Evolutionary conservation across 176 grass and related monocot species (phyloP), one percentile per base, ranked within the genome.

Genomic region (Cenchrus americanus): DNA sequence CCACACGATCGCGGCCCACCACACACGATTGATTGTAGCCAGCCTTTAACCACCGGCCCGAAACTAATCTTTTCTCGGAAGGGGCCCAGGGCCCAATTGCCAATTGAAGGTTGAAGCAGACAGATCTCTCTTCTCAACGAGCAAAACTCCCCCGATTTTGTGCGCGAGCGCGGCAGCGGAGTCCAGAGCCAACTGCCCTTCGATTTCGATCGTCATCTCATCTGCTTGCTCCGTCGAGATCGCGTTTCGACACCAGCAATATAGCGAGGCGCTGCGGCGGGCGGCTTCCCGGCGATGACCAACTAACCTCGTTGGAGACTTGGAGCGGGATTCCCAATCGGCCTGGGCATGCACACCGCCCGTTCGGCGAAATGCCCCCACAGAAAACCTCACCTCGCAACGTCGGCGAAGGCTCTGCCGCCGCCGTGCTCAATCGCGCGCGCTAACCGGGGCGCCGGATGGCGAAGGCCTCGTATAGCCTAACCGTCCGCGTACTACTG

Each of bases 281-380:
- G 21, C 66, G 21, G 3, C 55, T 44, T 10, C 17, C 19, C n/a
- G 52, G 24, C 9, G 78, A 57, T 44, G 17, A 8, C 15, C 4
- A 10, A 7, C 24, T 44, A 65, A 55, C 2, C 43, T 14, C 23
- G 58, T 50, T 12, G 18, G 50, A 37, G 34, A 37, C 34, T 46
- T 48, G 69, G 40, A 13, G 7, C 7, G n/a, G 23, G 34, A 12
- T 19, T 17, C 47, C 3, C 63, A 13, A 26, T 41, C 43, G 17
- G 57, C 14, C 23, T 30, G 18, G 78, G 24, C 19, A 21, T 43
- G 78, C 48, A 24, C 72, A 3, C 48, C 41, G 72, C 15, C 52
- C 48, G 73, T 86, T 86, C 83, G 88, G 72, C 21, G 19, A 82
- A 90, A 86, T 66, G 66, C 83, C 50, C 50, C 78, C 73, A 64